Conservation (phyloP, 2,329 filamentous ascomycete species). For the Simplicillium sp. region DNA sequence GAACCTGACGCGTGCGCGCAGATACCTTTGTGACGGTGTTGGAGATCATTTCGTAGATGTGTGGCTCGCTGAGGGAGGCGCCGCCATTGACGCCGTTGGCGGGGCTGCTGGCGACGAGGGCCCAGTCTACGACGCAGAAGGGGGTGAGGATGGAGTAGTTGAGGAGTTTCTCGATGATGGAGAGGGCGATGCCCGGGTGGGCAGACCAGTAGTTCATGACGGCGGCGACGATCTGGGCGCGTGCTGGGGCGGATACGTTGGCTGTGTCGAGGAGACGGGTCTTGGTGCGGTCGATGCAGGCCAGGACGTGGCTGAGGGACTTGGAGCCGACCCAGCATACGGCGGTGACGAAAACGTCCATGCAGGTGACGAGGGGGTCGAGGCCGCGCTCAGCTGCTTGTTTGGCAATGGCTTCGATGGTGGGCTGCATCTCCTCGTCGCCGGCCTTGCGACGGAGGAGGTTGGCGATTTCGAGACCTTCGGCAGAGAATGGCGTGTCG, state of each 20-base stretch:
- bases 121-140: constrained; percentile 81
- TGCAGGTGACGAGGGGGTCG: constrained; percentile 76
- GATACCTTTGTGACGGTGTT: constrained; percentile 88
- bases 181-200: constrained; percentile 84
- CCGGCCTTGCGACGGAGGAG: constrained; percentile 77
- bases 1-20: constrained; percentile 72
- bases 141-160: constrained; percentile 95
- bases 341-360: constrained; percentile 86
- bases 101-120: constrained; percentile 51
- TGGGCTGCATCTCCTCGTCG: constrained; percentile 75
- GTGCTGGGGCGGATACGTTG: constrained; percentile 62
- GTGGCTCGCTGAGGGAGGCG: constrained; percentile 58
- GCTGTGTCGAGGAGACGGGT: constrained; percentile 76
- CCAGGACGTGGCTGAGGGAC: constrained; percentile 89
- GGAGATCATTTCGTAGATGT: constrained; percentile 83
- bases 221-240: constrained; percentile 79
- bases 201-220: constrained; percentile 91
- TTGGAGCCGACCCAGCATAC: constrained; percentile 93
- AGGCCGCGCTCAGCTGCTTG: constrained; percentile 61
- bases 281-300: constrained; percentile 91
- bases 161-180: constrained; percentile 90
- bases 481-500: constrained; percentile 72
- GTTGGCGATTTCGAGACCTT: constrained; percentile 73
- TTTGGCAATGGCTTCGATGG: constrained; percentile 74
- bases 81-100: constrained; percentile 43